Conservation (phyloP, 164 flowering plant genomes). For the Magnolia changhungtana region DNA sequence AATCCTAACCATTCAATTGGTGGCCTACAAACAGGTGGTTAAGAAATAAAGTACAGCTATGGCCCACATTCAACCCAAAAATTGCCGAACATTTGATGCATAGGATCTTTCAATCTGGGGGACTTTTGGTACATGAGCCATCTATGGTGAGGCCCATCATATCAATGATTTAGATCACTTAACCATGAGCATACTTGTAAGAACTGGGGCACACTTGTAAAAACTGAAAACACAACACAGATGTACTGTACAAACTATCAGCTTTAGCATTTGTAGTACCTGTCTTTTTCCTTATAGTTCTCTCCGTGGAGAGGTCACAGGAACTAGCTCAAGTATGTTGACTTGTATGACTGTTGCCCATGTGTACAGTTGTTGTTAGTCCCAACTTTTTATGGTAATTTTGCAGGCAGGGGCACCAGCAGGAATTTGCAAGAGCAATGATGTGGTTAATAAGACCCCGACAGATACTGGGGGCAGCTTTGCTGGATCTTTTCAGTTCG, state of each 20-base stretch:
- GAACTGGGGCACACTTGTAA: too few relatives aligned
- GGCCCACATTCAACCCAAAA: neutral
- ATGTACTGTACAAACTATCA: neutral
- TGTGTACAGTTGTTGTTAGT: neutral
- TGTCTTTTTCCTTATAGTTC: neutral
- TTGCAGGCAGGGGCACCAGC: slow-evolving; percentile 74
- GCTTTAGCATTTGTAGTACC: neutral
- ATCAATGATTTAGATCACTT: neutral
- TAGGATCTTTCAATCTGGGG: neutral
- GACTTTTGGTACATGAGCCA: neutral
- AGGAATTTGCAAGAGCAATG: slow-evolving; percentile 65
- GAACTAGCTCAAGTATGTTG: neutral
- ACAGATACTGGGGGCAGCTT: slow-evolving; percentile 35
- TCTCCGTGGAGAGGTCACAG: neutral
- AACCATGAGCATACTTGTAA: neutral
- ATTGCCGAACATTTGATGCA: neutral
- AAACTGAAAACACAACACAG: too few relatives aligned
- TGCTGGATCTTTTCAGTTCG: slow-evolving; percentile 72
- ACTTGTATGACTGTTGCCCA: neutral
- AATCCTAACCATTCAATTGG: too few relatives aligned
- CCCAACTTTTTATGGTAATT: neutral
- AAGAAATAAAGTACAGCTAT: too few relatives aligned
- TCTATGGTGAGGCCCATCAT: neutral
- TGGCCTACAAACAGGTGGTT: too few relatives aligned
- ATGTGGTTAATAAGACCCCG: slow-evolving; percentile 36